A percentile compares a stretch with the other conserved stretches of the same genome.
Conservation (phyloP, 495 filamentous ascomycete genomes). For the Neurospora hispaniola region DNA sequence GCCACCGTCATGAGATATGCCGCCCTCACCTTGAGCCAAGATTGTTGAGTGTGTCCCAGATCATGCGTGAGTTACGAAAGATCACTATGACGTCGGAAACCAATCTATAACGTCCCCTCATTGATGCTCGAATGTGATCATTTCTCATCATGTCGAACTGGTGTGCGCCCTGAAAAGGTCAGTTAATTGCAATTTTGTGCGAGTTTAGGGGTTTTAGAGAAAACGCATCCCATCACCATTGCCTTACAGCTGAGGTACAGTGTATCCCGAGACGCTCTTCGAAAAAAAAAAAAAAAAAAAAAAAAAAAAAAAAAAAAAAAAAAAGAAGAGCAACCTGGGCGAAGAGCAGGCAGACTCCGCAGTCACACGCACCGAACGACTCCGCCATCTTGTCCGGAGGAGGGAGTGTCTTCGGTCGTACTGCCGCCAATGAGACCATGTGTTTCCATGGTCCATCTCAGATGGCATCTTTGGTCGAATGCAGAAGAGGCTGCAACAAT, state of each 20-base stretch:
- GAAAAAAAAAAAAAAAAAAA: background rate
- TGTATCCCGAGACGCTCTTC: background rate
- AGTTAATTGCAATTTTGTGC: background rate
- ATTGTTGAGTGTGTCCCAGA: background rate
- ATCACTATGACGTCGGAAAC: background rate
- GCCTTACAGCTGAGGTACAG: background rate
- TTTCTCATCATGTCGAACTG: background rate
- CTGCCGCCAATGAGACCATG: background rate
- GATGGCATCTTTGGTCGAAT: background rate
- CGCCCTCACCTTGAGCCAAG: background rate
- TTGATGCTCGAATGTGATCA: background rate
- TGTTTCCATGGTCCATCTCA: background rate
- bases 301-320: background rate
- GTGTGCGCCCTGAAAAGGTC: background rate
- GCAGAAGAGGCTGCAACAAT: background rate
- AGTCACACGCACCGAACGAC: background rate
- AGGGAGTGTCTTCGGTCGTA: background rate
- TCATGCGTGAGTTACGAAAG: background rate
- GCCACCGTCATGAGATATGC: background rate
- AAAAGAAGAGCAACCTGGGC: background rate
- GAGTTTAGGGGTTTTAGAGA: background rate
- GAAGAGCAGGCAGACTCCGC: background rate
- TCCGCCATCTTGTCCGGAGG: background rate
- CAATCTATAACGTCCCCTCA: background rate
- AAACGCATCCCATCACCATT: background rate